These are phyloP conservation scores for Mortierella sp. DNA, from an alignment of 371 early-diverging fungal genomes.

Conservation along the genomic window DNA sequence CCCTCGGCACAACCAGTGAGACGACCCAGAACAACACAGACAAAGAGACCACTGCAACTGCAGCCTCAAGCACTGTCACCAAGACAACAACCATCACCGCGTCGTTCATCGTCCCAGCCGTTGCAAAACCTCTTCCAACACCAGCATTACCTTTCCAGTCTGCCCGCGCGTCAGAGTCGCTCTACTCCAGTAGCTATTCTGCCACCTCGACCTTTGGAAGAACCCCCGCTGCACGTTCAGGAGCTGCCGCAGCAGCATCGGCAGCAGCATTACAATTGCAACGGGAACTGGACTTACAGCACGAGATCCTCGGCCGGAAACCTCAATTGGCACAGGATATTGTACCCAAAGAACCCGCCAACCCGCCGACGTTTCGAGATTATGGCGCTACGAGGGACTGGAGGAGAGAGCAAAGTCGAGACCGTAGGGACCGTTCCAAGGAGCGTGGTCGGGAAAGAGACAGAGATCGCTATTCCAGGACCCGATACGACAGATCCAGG, in stretches of 20 bases:
- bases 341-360: slow-evolving; percentile 43
- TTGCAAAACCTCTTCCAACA: slow-evolving; percentile 41
- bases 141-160: slow-evolving; percentile 52
- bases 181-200: slow-evolving; percentile 32
- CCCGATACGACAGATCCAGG: slow-evolving; percentile 37
- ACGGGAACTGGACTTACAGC: slow-evolving; percentile 46
- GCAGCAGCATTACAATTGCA: slow-evolving; percentile 45
- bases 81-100: slow-evolving; percentile 37
- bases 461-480: slow-evolving; percentile 34
- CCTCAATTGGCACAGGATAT: slow-evolving; percentile 55
- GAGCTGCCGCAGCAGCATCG: slow-evolving; percentile 49
- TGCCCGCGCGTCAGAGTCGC: slow-evolving; percentile 49
- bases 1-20: not conserved
- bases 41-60: not conserved
- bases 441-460: slow-evolving; percentile 48
- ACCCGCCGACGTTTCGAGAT: slow-evolving; percentile 49
- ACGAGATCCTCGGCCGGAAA: slow-evolving; percentile 48
- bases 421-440: slow-evolving; percentile 45
- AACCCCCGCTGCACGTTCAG: slow-evolving; percentile 24
- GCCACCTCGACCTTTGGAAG: slow-evolving; percentile 21
- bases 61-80: slow-evolving; percentile 6
- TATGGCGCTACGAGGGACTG: slow-evolving; percentile 56
- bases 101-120: slow-evolving; percentile 47
- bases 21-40: not conserved
- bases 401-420: slow-evolving; percentile 54